Conservation (phyloP, 371 early-diverging fungal species). For the Mucor velutinosus region DNA sequence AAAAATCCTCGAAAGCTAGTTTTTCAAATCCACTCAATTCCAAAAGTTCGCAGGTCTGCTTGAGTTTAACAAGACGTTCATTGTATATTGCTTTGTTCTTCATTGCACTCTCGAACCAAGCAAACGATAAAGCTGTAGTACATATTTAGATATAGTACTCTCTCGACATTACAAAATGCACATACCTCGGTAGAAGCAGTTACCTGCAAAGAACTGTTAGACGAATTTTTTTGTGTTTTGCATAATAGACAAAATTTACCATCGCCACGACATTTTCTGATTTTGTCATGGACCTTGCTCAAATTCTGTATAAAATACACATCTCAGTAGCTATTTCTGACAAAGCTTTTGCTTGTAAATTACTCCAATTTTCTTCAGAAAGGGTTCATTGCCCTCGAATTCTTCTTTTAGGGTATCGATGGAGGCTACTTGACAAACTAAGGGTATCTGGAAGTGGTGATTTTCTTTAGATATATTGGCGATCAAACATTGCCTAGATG, state of each 20-base stretch:
- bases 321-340: background rate
- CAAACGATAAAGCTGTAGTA: conserved; percentile 62
- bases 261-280: conserved; percentile 72
- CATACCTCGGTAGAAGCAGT: conserved; percentile 74
- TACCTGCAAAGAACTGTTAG: conserved; percentile 42
- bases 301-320: conserved; percentile 47
- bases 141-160: background rate
- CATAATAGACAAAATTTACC: conserved; percentile 41
- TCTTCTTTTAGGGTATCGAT: conserved; percentile 56
- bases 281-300: conserved; percentile 46
- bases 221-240: background rate
- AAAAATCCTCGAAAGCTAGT: conserved; percentile 69
- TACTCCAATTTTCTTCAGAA: conserved; percentile 61
- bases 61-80: conserved; percentile 40
- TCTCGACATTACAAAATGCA: background rate
- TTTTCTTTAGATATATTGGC: background rate
- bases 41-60: conserved; percentile 51
- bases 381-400: conserved; percentile 58
- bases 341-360: background rate
- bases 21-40: conserved; percentile 56
- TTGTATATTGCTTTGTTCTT: conserved; percentile 30
- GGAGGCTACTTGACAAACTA: conserved; percentile 58
- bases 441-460: conserved; percentile 38
- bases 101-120: conserved; percentile 67
- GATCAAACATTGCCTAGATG: background rate